Evolutionary conservation across 2,329 filamentous ascomycete genomes (phyloP).

Genomic region (Pseudogymnoascus sp.): DNA sequence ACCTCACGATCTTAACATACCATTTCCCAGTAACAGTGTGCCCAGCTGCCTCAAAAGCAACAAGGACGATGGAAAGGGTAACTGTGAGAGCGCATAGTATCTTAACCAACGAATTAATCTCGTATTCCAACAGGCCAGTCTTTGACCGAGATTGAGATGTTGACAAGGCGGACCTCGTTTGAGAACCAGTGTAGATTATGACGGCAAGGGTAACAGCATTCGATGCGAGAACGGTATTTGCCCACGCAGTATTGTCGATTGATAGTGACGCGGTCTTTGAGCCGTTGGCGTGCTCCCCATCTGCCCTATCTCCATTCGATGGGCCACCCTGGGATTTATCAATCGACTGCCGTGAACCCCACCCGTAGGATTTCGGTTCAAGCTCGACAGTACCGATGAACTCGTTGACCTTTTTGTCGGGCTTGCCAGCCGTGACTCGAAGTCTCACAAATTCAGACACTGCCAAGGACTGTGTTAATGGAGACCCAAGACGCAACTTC

Average conservation of each 20-base stretch:
- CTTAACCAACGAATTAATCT: conserved; percentile 95
- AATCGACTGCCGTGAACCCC: conserved; percentile 20
- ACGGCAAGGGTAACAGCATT: conserved; percentile 82
- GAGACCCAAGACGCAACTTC: conserved; percentile 86
- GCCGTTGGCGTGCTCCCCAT: conserved; percentile 17
- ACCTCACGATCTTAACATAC: conserved; percentile 98
- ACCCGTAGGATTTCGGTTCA: conserved; percentile 45
- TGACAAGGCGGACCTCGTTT: conserved; percentile 88
- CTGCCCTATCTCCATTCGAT: conserved; percentile 20
- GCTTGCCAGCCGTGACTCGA: conserved; percentile 74
- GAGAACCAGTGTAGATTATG: conserved; percentile 87
- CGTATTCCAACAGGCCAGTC: conserved; percentile 84
- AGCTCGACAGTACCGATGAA: conserved; percentile 87
- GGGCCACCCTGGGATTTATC: conserved; percentile 29
- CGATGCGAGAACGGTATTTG: conserved; percentile 92
- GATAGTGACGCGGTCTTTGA: conserved; percentile 63
- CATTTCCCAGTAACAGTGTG: conserved; percentile 60
- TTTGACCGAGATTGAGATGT: conserved; percentile 90
- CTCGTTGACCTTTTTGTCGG: conserved; percentile 89
- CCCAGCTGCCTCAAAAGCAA: conserved; percentile 76
- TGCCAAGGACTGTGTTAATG: conserved; percentile 71
- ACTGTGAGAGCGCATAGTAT: conserved; percentile 88
- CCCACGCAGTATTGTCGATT: conserved; percentile 98
- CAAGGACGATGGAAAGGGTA: conserved; percentile 75
- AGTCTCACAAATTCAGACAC: conserved; percentile 62